phyloP scores from a whole-genome alignment of 2,329 filamentous ascomycete genomes.

The Penicillium sp. region DNA sequence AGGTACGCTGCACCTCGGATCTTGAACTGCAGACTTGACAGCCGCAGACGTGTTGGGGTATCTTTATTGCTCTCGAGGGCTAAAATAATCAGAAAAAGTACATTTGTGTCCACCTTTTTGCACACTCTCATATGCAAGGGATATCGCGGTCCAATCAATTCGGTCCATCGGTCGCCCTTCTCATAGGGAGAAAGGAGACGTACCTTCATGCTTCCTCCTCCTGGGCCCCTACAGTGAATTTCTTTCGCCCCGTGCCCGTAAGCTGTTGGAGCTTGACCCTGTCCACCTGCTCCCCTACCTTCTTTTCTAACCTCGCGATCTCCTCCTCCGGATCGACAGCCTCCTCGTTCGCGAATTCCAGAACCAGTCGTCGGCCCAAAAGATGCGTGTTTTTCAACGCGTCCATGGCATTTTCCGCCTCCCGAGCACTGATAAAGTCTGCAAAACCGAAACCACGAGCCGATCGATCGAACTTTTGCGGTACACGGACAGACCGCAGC shows the following conservation, averaged over 20 bases:
- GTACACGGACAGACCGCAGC: slow-evolving; percentile 84
- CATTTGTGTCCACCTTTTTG: slow-evolving; percentile 11
- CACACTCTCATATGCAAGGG: slow-evolving; percentile 32
- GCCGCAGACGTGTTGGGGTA: slow-evolving; percentile 35
- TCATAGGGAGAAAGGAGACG: slow-evolving; percentile 30
- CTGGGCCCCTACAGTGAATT: slow-evolving; percentile 73
- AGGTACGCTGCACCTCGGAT: slow-evolving; percentile 27
- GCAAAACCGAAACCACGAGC: slow-evolving; percentile 95
- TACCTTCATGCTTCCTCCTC: slow-evolving; percentile 51
- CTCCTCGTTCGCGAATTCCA: slow-evolving; percentile 88
- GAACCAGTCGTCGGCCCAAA: slow-evolving; percentile 77
- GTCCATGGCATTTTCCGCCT: slow-evolving; percentile 86
- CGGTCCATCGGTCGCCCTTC: slow-evolving; percentile 27
- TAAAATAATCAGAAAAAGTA: slow-evolving; percentile 24
- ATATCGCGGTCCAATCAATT: slow-evolving; percentile 19
- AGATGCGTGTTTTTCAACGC: slow-evolving; percentile 90
- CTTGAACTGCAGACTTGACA: slow-evolving; percentile 25
- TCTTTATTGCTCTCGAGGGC: slow-evolving; percentile 19
- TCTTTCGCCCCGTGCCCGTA: slow-evolving; percentile 73
- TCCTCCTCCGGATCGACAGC: slow-evolving; percentile 89
- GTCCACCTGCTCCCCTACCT: slow-evolving; percentile 83
- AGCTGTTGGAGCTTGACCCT: slow-evolving; percentile 87
- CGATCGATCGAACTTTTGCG: slow-evolving; percentile 86
- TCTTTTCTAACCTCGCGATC: slow-evolving; percentile 94
- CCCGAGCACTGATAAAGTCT: slow-evolving; percentile 84